Conservation (phyloP, 1,284 basidiomycete genomes). For the Rhodofomes roseus region DNA sequence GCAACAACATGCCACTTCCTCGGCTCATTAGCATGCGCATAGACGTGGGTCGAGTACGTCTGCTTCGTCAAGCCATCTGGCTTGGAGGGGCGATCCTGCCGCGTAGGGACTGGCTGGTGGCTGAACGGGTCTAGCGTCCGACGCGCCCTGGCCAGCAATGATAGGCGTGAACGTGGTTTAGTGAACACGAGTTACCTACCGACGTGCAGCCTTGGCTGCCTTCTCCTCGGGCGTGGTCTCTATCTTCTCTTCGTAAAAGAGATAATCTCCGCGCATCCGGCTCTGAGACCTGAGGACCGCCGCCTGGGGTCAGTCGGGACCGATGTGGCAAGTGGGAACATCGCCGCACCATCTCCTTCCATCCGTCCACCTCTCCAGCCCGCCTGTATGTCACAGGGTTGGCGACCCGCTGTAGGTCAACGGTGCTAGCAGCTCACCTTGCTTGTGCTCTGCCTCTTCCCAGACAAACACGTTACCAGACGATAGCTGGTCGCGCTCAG, state of each 20-base stretch:
- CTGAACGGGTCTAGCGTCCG: conserved; percentile 59
- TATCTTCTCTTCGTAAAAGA: conserved; percentile 78
- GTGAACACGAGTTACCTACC: conserved; percentile 36
- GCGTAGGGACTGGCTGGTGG: conserved; percentile 49
- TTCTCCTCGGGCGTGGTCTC: conserved; percentile 72
- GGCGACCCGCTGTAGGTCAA: conserved; percentile 6
- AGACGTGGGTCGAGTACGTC: conserved; percentile 71
- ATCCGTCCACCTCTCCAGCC: conserved; percentile 74
- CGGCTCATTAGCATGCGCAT: conserved; percentile 50
- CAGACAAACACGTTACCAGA: conserved; percentile 79
- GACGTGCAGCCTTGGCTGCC: conserved; percentile 67
- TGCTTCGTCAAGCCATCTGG: conserved; percentile 75
- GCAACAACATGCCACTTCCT: conserved; percentile 79
- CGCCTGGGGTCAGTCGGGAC: neutral
- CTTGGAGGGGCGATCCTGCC: conserved; percentile 70
- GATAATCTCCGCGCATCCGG: conserved; percentile 75
- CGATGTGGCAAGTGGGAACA: neutral
- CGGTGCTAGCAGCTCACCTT: conserved; percentile 20
- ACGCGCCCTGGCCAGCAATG: conserved; percentile 42
- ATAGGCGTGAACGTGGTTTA: conserved; percentile 6
- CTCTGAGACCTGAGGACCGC: conserved; percentile 62
- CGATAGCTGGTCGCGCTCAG: conserved; percentile 60
- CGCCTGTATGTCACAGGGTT: conserved; percentile 35
- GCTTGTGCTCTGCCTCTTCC: conserved; percentile 76
- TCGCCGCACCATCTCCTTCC: conserved; percentile 60